Conservation (phyloP, 73 alveolate genomes). For the Paraurostyla sp. region DNA sequence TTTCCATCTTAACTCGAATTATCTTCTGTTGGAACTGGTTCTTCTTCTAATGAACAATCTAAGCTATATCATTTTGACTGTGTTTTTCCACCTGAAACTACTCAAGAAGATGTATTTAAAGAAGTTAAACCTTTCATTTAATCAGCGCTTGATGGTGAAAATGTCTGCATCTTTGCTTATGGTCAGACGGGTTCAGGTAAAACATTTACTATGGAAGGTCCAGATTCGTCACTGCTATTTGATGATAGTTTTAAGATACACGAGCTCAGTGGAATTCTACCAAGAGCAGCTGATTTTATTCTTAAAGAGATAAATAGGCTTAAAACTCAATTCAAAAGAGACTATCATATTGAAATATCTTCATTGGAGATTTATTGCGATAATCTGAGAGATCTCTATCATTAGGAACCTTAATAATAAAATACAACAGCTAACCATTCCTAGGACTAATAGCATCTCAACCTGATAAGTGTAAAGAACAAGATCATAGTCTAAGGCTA, state of each 20-base stretch:
- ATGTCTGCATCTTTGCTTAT: constrained; percentile 78
- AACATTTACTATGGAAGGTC: constrained; percentile 80
- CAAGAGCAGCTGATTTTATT: constrained; percentile 43
- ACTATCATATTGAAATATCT: constrained; percentile 6
- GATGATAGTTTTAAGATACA: constrained; percentile 14
- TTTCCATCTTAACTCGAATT: constrained; percentile 25
- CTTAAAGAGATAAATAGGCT: background rate
- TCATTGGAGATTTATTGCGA: constrained; percentile 54
- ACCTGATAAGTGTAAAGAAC: constrained; percentile 31
- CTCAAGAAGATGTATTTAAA: constrained; percentile 60
- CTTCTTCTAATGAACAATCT: too few species aligned
- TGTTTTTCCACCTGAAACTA: constrained; percentile 70
- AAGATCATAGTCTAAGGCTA: constrained; percentile 30
- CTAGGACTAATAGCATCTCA: background rate
- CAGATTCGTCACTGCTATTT: constrained; percentile 18
- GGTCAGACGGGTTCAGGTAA: constrained; percentile 81
- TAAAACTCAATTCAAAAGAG: constrained; percentile 8
- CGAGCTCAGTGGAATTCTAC: constrained; percentile 39
- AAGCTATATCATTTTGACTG: constrained; percentile 75
- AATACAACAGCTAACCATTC: too few species aligned
- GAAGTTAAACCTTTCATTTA: constrained; percentile 72
- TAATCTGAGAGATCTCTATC: constrained; percentile 28
- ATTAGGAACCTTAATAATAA: too few species aligned
- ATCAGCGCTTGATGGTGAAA: constrained; percentile 72
- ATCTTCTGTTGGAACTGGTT: background rate